Evolutionary conservation across 2,329 filamentous ascomycete genomes (phyloP).

Genomic region (Hymenotorrendiella dingleyae): DNA sequence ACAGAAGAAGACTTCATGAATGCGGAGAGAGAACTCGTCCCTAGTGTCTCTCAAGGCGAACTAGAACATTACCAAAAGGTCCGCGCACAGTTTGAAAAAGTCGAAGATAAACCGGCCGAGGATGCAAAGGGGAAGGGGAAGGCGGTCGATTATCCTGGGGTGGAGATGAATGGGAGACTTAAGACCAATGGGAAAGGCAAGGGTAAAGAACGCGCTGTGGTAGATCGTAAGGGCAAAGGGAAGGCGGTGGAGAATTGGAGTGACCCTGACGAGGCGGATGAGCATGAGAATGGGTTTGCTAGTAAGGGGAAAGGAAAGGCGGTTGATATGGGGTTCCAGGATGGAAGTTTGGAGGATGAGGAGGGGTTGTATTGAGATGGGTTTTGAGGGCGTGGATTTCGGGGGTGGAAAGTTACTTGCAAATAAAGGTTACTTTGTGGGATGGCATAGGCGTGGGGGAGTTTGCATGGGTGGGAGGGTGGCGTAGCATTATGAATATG

Average conservation of each 20-base stretch:
- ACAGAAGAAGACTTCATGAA: conserved; percentile 80
- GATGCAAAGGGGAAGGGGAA: conserved; percentile 15
- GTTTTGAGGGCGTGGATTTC: no score
- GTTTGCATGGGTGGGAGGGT: no score
- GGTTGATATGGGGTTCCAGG: conserved; percentile 36
- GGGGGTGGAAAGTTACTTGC: background rate
- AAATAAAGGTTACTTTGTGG: background rate
- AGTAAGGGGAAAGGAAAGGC: conserved; percentile 43
- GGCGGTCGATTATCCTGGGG: conserved; percentile 1
- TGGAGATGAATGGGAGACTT: conserved; percentile 5
- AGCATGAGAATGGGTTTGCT: conserved; percentile 14
- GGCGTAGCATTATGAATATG: no score
- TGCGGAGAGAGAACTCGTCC: conserved; percentile 81
- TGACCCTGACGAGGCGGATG: conserved; percentile 28
- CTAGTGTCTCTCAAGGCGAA: conserved; percentile 88
- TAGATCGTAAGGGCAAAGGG: conserved; percentile 32
- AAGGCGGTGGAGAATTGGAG: conserved; percentile 31
- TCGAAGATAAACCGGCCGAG: conserved; percentile 32
- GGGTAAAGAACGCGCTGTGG: conserved; percentile 14
- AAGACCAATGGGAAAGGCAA: conserved; percentile 22
- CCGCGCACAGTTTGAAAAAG: conserved; percentile 73
- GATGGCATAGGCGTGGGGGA: no score
- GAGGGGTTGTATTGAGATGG: conserved; percentile 32
- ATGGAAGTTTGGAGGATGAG: conserved; percentile 27
- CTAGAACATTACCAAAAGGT: conserved; percentile 86